Evolutionary conservation across 1,139 yeast species (phyloP), one percentile per base, ranked within the genome.

Genomic region (Protomyces gravidus): DNA sequence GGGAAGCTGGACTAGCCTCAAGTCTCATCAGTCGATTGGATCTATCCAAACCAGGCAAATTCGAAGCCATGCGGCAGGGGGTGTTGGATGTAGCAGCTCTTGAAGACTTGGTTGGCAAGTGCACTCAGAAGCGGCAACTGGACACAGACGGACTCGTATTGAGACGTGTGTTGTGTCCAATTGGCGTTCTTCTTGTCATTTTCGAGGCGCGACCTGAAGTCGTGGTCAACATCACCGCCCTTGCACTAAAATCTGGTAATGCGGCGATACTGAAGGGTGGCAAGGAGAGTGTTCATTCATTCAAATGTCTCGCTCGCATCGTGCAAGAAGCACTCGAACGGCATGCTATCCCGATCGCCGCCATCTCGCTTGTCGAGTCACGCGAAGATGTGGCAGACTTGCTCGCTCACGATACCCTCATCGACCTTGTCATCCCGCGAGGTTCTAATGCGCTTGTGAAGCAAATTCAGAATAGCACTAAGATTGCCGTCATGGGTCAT

Each of bases 151-250:
- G 88, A 5, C 79, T 94, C 66, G 85, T 84, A 59, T 76, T 94
- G 63, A 86, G 83, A 71, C 76, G 96, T 68, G 79, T 92, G 13
- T 85, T 96, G 3, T 86, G 96, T 30, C 98, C 98, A 15, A 89
- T 94, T 6, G 99, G 99, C 13, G 97, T 89, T 0, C 73, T 94
- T 56, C 77, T 94, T 64, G 90, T 94, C 55, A 94, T 94, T 62
- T 94, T 94, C 70, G 99, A 94, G 73, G 84, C 96, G 45, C 82
- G 99, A 68, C 99, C 99, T 30, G 99, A 94, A 71, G 98, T 94
- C 15, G 92, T 94, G 75, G 98, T 98, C 59, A 94, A 94, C 71
- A 92, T 94, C 68, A 85, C 97, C 11, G 95, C 98, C 0, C 78
- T 94, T 69, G 96, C 97, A 23, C 84, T 94, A 70, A 94, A 94